A percentile compares a stretch with the other conserved stretches of the same genome.
Evolutionary conservation across 116 monocot species (phyloP).

Genomic region (Phalaenopsis hybrid): DNA sequence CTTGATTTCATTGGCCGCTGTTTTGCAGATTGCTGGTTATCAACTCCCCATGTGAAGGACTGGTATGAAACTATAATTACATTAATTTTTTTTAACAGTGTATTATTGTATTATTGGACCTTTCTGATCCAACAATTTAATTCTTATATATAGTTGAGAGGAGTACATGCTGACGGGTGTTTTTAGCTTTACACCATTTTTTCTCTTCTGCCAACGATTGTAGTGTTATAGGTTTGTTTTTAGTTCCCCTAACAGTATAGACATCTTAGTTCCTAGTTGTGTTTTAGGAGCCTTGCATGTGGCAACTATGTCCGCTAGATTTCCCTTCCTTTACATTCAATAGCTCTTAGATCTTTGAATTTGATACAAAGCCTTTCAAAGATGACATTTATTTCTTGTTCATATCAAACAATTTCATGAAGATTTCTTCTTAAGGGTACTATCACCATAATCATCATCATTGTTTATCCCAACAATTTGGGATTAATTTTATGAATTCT

Average conservation of each 20-base stretch:
- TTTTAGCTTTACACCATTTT: background rate
- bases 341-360: background rate
- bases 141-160: background rate
- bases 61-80: conserved; percentile 47
- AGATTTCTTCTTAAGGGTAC: background rate
- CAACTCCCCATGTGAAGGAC: conserved; percentile 82
- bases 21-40: conserved; percentile 83
- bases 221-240: no score
- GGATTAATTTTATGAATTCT: background rate
- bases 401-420: background rate
- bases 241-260: background rate
- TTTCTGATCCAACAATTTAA: background rate
- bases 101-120: background rate
- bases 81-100: background rate
- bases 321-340: background rate
- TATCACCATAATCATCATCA: background rate
- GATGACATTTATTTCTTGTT: background rate
- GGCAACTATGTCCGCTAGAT: background rate
- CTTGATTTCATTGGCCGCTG: conserved; percentile 7
- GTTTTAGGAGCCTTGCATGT: background rate
- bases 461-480: background rate
- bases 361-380: background rate
- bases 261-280: background rate
- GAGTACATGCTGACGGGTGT: background rate
- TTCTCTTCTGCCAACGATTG: background rate